Evolutionary conservation across 2,329 filamentous ascomycete species (phyloP), one percentile per base, ranked within the genome.

Genomic region (Aureobasidium sp.): DNA sequence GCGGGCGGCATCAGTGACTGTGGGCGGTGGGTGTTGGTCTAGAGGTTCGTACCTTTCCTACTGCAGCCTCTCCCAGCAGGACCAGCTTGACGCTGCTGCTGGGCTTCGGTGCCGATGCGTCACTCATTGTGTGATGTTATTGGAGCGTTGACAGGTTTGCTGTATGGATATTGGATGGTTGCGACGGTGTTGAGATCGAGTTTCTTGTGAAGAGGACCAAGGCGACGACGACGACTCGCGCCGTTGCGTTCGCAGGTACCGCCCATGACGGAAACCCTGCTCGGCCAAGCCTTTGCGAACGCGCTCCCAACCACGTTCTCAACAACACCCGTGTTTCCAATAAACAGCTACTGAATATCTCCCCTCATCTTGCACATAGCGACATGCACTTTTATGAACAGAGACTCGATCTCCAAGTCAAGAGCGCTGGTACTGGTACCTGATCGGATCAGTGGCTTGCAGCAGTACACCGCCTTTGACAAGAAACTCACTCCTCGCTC

Each of bases 31-130:
- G 7, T 31, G 57, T 17, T 29, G 27, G 22, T 27, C 45, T 55
- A 11, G 27, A 39, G 29, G 44, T 57, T 63, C 37, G 52, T 81
- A 96, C 94, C 88, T 99, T 99, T 85, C 94, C 94, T 63, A 99
- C 94, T 64, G 94, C 94, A 66, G 94, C 94, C 80, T 99, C 94
- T 69, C 94, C 94, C 63, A 99, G 87, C 73, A 99, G 85, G 67
- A 99, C 94, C 69, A 99, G 88, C 87, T 99, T 99, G 76, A 99
- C 94, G 80, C 94, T 99, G 86, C 92, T 97, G 83, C 92, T 97
- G 66, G 94, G 94, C 81, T 97, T 99, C 65, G 91, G 89, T 70
- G 86, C 82, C 69, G 78, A 75, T 69, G 80, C 77, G 51, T 62
- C 60, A 27, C 60, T 62, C 60, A 62, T 62, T 39, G 31, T 22